Evolutionary conservation across 2,329 filamentous ascomycete species (phyloP).

Genomic region (Nigrospora oryzae): DNA sequence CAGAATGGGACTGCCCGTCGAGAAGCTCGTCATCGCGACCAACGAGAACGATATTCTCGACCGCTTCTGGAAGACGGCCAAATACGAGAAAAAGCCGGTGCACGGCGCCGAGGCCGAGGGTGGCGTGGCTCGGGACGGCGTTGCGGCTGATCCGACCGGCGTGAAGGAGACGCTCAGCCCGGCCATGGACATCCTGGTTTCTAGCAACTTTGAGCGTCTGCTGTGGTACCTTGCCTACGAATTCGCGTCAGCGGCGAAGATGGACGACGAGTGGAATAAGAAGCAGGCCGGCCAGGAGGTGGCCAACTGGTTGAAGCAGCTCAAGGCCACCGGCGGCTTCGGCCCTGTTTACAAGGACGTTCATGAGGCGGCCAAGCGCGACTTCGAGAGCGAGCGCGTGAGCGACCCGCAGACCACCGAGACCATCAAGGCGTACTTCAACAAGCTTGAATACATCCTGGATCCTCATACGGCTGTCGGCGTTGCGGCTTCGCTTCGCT

Average conservation of each 20-base stretch:
- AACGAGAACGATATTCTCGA: slow-evolving; percentile 98
- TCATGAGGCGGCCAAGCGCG: slow-evolving; percentile 58
- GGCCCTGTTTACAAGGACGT: slow-evolving; percentile 66
- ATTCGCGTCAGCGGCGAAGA: slow-evolving; percentile 48
- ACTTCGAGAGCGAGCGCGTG: slow-evolving; percentile 75
- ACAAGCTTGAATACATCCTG: slow-evolving; percentile 58
- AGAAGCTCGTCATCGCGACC: slow-evolving; percentile 86
- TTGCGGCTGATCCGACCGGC: slow-evolving; percentile 58
- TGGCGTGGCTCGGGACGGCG: slow-evolving; percentile 56
- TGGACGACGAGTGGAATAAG: slow-evolving; percentile 59
- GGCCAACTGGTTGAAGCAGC: slow-evolving; percentile 64
- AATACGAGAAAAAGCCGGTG: slow-evolving; percentile 77
- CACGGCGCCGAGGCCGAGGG: slow-evolving; percentile 48
- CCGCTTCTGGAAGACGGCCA: slow-evolving; percentile 85
- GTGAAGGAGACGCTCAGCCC: slow-evolving; percentile 89
- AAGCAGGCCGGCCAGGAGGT: slow-evolving; percentile 70
- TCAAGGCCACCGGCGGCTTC: slow-evolving; percentile 79
- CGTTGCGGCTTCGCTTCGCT: slow-evolving; percentile 66
- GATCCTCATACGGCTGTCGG: slow-evolving; percentile 92
- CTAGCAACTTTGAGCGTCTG: slow-evolving; percentile 91
- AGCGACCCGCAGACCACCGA: slow-evolving; percentile 59
- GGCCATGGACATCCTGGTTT: slow-evolving; percentile 96
- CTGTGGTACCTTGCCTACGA: slow-evolving; percentile 87
- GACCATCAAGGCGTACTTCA: slow-evolving; percentile 52
- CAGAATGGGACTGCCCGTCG: slow-evolving; percentile 78